A percentile compares a stretch with the other conserved stretches of the same genome.
These are phyloP conservation scores for Candida germanica DNA, from an alignment of 805 yeast genomes.

Conservation along the genomic window DNA sequence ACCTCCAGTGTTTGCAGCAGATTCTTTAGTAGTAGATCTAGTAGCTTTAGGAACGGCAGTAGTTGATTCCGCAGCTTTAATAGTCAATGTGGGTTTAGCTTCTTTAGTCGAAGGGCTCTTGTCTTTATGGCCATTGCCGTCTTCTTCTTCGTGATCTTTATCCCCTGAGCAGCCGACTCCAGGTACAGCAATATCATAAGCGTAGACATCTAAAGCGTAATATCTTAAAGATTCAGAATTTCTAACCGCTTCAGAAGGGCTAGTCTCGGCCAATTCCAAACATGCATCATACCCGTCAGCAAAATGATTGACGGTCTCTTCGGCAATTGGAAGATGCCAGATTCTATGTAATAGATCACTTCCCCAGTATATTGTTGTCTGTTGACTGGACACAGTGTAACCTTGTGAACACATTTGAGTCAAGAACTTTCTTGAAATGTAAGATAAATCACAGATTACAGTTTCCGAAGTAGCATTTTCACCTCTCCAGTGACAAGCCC, in stretches of 20 bases:
- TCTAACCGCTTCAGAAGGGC: slow-evolving; percentile 31
- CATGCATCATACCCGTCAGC: slow-evolving; percentile 33
- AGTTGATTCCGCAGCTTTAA: background rate
- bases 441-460: slow-evolving; percentile 39
- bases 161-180: slow-evolving; percentile 18
- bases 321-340: slow-evolving; percentile 33
- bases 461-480: slow-evolving; percentile 33
- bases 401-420: slow-evolving; percentile 35
- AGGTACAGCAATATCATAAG: slow-evolving; percentile 19
- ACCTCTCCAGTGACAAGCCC: slow-evolving; percentile 41
- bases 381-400: slow-evolving; percentile 21
- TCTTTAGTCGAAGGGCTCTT: background rate
- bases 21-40: background rate
- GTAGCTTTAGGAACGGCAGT: background rate
- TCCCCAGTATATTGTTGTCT: slow-evolving; percentile 26
- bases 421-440: slow-evolving; percentile 26
- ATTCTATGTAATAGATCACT: slow-evolving; percentile 39
- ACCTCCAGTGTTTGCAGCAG: background rate
- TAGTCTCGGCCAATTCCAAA: slow-evolving; percentile 28
- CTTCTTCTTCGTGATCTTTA: background rate
- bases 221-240: slow-evolving; percentile 14
- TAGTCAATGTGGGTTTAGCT: background rate
- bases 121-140: background rate
- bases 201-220: slow-evolving; percentile 18
- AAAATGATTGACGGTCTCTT: slow-evolving; percentile 32